Base-by-base conservation (phyloP, 805 yeast genomes). In the Saccharomyces cerevisiae region DNA sequence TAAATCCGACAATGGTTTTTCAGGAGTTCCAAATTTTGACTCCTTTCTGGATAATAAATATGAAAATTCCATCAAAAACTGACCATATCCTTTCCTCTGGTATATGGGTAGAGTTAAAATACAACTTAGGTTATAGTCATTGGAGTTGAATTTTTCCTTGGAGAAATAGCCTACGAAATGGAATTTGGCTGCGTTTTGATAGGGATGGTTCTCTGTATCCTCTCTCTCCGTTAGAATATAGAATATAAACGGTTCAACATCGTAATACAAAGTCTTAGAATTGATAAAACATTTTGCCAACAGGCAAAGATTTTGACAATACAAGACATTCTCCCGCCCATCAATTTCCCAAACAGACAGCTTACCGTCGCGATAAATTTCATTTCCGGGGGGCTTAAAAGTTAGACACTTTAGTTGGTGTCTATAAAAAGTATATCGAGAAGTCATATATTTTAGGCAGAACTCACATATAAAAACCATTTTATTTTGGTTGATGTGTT, bases 121-220 rank as follows among this genome's bases (percentile, higher is more conserved):
- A 72, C 99, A 94, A 55, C 95, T 85, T 26, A 94, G 82, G 63
- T 92, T 92, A 67, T 87, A 89, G 59, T 81, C 84, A 0, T 92
- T 81, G 30, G 83, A 78, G 59, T 84, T 85, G 56, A 86, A 73
- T 55, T 79, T 79, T 63, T 91, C 97, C 63, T 94, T 94, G 26
- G 96, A 87, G 66, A 94, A 94, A 69, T 94, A 94, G 0, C 99
- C 99, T 41, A 91, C 91, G 70, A 94, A 87, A 64, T 88, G 90
- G 65, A 85, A 85, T 17, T 74, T 76, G 2, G 57, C 53, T 22
- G 22, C 10, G 4, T 8, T 36, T 11, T 36, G 43, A 10, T 10
- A 14, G 6, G 65, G 64, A 2, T 63, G 59, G 0, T 57, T 50
- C 4, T 64, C 74, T 61, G 83, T 87, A 11, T 56, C 58, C 26